phyloP scores from a whole-genome alignment of 805 yeast species.

The Brettanomyces naardenensis region DNA sequence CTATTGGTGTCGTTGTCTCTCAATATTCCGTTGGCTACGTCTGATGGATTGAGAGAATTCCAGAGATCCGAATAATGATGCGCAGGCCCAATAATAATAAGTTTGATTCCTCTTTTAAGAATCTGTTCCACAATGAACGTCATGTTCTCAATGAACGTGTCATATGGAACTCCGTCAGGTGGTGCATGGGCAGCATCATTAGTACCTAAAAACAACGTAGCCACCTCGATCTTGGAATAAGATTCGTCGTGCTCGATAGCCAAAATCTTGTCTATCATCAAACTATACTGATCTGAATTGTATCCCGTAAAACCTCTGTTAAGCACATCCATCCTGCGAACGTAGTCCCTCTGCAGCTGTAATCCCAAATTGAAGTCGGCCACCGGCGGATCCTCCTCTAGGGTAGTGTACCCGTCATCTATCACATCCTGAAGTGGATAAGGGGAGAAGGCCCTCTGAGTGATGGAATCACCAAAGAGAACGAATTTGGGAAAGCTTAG shows the following conservation, averaged over 20 bases:
- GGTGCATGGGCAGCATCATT: conserved; percentile 51
- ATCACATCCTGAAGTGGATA: conserved; percentile 14
- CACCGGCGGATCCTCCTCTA: background rate
- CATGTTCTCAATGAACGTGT: conserved; percentile 42
- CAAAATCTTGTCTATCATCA: conserved; percentile 42
- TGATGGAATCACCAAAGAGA: conserved; percentile 25
- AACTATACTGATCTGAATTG: conserved; percentile 50
- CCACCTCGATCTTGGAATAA: conserved; percentile 13
- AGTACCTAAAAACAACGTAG: conserved; percentile 47
- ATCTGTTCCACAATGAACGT: conserved; percentile 32
- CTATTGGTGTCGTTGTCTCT: conserved; percentile 38
- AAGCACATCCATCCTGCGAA: conserved; percentile 56
- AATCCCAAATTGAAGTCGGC: conserved; percentile 15
- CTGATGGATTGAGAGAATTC: conserved; percentile 28
- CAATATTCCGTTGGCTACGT: conserved; percentile 24
- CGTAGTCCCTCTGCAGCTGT: conserved; percentile 30
- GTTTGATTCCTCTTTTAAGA: conserved; percentile 33
- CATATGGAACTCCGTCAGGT: conserved; percentile 47
- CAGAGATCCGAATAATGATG: conserved; percentile 39
- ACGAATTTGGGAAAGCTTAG: conserved; percentile 16
- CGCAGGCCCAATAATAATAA: conserved; percentile 57
- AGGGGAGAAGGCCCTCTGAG: conserved; percentile 19
- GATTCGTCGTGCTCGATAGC: conserved; percentile 33
- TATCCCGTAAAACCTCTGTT: conserved; percentile 75
- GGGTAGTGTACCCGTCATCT: conserved; percentile 9